Evolutionary conservation across 768 basidiomycete genomes (phyloP), one percentile per base, ranked within the genome.

Genomic region (Mycena amicta): DNA sequence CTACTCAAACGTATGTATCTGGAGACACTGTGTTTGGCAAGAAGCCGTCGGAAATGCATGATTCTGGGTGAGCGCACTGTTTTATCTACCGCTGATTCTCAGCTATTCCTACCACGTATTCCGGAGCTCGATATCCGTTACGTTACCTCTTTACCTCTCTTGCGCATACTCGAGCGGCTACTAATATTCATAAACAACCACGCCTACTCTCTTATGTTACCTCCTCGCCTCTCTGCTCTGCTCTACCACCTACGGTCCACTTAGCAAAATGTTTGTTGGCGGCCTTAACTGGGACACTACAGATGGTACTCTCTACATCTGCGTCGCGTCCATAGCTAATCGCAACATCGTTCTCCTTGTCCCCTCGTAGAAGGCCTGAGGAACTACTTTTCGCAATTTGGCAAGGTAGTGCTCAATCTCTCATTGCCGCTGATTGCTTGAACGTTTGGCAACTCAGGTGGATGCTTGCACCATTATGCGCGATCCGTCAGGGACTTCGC

Each of bases 211-310:
- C 29, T 33, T 54, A 62, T 46, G 57, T 61, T 65, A 67, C 68
- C 67, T 61, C 61, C 53, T 65, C 63, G 59, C 63, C 22, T 56
- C 62, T 61, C 33, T 55, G 41, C 60, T 53, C 33, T 56, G 52
- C 43, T 45, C 43, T 45, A 23, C 43, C 15, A 15, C 22, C 43
- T 45, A 45, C 43, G 63, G 59, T 67, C 60, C 56, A 63, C 65
- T 63, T 83, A 93, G 92, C 74, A 93, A 93, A 82, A 87, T 93
- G 82, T 93, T 93, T 79, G 87, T 93, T 72, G 92, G 92, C 66
- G 92, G 92, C 68, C 81, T 93, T 64, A 93, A 88, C 77, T 93
- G 92, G 92, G 90, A 92, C 70, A 93, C 92, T 70, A 90, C 88
- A 76, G 92, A 93, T 80, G 92, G 92, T 93, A 81, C 33, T 79